Conservation (phyloP, 495 filamentous ascomycete genomes). For the Penicillium paxilli region DNA sequence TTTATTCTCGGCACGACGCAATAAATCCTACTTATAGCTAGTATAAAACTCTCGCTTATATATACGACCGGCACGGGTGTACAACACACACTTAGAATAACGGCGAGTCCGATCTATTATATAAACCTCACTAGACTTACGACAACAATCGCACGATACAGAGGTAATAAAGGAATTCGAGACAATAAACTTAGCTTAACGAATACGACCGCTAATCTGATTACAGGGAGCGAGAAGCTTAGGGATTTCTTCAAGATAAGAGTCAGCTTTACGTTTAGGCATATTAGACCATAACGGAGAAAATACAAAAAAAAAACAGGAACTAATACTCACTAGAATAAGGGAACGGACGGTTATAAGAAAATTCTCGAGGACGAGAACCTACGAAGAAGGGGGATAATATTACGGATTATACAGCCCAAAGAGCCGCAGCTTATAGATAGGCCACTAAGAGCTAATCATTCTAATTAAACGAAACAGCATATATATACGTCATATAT, state of each 20-base stretch:
- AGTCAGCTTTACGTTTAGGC: background rate
- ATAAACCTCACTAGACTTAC: background rate
- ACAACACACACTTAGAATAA: background rate
- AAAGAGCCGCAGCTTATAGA: background rate
- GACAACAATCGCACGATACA: background rate
- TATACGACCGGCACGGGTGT: background rate
- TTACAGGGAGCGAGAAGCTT: background rate
- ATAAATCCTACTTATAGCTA: background rate
- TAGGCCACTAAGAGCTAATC: background rate
- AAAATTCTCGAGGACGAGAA: too few species aligned
- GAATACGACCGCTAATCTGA: background rate
- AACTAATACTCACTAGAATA: too few species aligned
- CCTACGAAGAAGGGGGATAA: too few species aligned
- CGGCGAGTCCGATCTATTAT: background rate
- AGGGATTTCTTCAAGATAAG: background rate
- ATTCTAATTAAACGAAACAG: background rate
- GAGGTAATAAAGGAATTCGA: background rate
- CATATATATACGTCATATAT: background rate
- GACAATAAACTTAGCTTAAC: background rate
- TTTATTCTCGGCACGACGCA: background rate
- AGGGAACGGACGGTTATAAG: too few species aligned
- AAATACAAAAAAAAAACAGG: too few species aligned
- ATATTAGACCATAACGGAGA: background rate
- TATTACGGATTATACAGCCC: background rate
- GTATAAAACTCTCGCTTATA: background rate